Evolutionary conservation across 164 flowering plant species (phyloP).

Genomic region (Dillenia turbinata): DNA sequence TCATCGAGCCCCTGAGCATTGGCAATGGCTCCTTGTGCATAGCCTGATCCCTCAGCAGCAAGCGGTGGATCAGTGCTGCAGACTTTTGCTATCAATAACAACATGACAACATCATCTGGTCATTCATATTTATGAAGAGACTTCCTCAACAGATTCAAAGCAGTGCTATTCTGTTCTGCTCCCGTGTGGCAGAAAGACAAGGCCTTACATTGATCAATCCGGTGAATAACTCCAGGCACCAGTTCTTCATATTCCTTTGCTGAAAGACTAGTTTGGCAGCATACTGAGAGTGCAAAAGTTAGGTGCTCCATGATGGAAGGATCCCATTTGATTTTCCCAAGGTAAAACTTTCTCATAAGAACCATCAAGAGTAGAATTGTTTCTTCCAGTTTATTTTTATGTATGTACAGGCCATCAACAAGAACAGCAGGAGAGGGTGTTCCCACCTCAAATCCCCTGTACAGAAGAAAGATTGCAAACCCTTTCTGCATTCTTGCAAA

Average conservation of each 20-base stretch:
- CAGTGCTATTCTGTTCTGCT: conserved; percentile 53
- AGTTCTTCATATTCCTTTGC: conserved; percentile 78
- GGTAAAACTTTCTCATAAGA: conserved; percentile 58
- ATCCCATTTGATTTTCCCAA: conserved; percentile 76
- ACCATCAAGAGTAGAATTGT: conserved; percentile 85
- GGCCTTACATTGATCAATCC: conserved; percentile 74
- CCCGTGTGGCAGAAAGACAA: conserved; percentile 78
- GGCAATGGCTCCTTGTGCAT: conserved; percentile 65
- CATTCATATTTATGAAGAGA: conserved; percentile 67
- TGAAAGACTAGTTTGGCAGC: conserved; percentile 65
- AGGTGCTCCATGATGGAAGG: conserved; percentile 85
- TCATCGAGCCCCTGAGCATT: conserved; percentile 39
- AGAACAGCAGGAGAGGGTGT: conserved; percentile 80
- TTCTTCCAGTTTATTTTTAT: conserved; percentile 86
- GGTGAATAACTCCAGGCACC: conserved; percentile 73
- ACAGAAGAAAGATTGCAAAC: conserved; percentile 77
- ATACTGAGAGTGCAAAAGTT: conserved; percentile 75
- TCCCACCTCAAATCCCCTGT: conserved; percentile 84
- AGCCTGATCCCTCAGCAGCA: conserved; percentile 80
- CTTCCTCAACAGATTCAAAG: conserved; percentile 78
- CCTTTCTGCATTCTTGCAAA: conserved; percentile 83
- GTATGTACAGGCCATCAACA: conserved; percentile 73
- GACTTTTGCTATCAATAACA: conserved; percentile 74
- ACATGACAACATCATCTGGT: conserved; percentile 60
- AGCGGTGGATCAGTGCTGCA: conserved; percentile 68